Evolutionary conservation across 768 basidiomycete species (phyloP), one percentile per base, ranked within the genome.

Genomic region (Galerina sulciceps): DNA sequence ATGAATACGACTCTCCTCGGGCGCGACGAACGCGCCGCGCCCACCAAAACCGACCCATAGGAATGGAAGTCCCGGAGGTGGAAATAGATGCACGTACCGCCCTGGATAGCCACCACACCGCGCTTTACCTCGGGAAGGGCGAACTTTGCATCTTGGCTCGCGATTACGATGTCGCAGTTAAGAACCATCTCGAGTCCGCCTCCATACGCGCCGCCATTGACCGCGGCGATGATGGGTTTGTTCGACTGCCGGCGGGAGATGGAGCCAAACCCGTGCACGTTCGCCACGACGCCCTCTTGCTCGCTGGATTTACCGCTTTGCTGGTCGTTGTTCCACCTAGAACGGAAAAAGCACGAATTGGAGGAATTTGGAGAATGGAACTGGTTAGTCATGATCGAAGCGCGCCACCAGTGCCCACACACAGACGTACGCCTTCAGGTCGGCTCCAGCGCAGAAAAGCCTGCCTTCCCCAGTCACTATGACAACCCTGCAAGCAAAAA

Each of bases 201-300:
- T 35, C 87, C 87, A 46, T 83, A 84, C 0, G 87, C 84, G 31
- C 86, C 81, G n/a, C 91, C 91, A 57, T 86, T 83, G 1, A 92
- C 91, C 3, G 92, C 91, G 11, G 91, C 92, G 46, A 93, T 88
- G 51, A 92, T 83, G 6, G 90, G 90, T 67, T 93, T 93, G 59
- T 71, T 77, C 0, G 84, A 83, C 36, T 78, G 80, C 3, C 92
- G 81, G 22, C 89, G 83, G 1, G 91, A 93, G 38, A 94, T 74
- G 36, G 88, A 83, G 1, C 82, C 92, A 69, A 93, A 93, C 5
- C 91, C 90, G 59, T 88, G 73, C 0, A 75, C 55, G 22, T 81
- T 76, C 1, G 70, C 58, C 0, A 74, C 71, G 10, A 80, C 52
- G 20, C 62, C 52, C 61, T 82, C 76, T 61, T 80, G 80, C 62